Conservation (phyloP, 371 early-diverging fungal species). For the Chytridium lagenaria region DNA sequence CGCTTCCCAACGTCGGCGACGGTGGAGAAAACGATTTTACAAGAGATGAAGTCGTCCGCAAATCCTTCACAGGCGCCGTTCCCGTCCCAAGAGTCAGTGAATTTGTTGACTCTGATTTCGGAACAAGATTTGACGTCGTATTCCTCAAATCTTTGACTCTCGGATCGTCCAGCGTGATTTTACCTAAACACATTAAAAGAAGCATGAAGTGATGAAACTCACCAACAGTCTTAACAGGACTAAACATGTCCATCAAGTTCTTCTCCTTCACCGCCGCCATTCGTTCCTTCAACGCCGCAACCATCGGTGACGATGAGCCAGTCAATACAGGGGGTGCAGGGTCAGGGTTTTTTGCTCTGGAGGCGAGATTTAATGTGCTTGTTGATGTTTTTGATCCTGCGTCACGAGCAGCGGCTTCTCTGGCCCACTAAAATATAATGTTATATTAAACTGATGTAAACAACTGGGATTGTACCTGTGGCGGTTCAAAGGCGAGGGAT, state of each 20-base stretch:
- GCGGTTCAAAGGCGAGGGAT: slow-evolving; percentile 39
- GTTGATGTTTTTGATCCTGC: background rate
- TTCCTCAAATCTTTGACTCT: background rate
- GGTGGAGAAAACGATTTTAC: background rate
- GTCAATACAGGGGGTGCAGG: background rate
- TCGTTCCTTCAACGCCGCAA: slow-evolving; percentile 38
- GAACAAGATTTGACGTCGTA: background rate
- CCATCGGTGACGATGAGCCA: background rate
- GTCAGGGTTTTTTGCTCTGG: background rate
- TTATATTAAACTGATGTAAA: background rate
- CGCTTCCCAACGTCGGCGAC: background rate
- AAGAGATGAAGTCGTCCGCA: background rate
- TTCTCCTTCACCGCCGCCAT: slow-evolving; percentile 33
- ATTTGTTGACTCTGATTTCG: background rate
- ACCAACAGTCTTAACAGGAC: slow-evolving; percentile 46
- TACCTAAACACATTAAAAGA: background rate
- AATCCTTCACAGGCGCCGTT: background rate
- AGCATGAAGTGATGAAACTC: slow-evolving; percentile 12
- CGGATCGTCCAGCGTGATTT: slow-evolving; percentile 2
- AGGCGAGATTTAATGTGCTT: background rate
- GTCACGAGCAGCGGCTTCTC: slow-evolving; percentile 37
- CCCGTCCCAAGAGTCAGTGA: background rate
- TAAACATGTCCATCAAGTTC: slow-evolving; percentile 59
- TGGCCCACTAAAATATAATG: slow-evolving; percentile 44
- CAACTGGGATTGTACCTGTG: slow-evolving; percentile 31